Conservation (phyloP, 2,329 filamentous ascomycete species). For the Teratosphaeria destructans region DNA sequence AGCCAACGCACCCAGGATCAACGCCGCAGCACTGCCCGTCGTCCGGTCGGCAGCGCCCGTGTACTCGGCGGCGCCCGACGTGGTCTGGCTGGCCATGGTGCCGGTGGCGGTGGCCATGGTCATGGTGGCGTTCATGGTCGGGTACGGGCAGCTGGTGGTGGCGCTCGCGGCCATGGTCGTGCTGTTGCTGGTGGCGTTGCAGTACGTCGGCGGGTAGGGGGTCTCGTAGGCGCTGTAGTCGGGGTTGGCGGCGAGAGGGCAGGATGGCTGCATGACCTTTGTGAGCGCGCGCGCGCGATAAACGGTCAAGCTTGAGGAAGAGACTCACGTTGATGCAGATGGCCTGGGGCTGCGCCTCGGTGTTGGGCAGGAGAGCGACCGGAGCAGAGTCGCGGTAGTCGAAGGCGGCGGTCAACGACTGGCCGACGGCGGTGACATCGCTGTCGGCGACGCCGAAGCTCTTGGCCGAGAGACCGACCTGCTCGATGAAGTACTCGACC, state of each 20-base stretch:
- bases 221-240: not conserved
- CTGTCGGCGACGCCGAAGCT: slow-evolving; percentile 49
- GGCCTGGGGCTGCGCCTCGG: slow-evolving; percentile 41
- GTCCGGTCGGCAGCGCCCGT: not conserved
- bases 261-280: not conserved
- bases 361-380: slow-evolving; percentile 35
- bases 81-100: not conserved
- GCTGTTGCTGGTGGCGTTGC: not conserved
- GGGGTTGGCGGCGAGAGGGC: not conserved
- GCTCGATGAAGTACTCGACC: slow-evolving; percentile 49
- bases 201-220: not conserved
- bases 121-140: not conserved
- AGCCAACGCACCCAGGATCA: not conserved
- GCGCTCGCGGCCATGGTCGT: not conserved
- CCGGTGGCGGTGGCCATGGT: not conserved
- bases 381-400: slow-evolving; percentile 41
- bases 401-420: slow-evolving; percentile 42
- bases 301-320: not conserved
- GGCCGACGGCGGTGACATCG: slow-evolving; percentile 42
- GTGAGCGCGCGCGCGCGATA: not conserved
- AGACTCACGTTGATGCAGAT: slow-evolving; percentile 41
- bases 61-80: not conserved
- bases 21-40: not conserved
- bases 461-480: slow-evolving; percentile 46
- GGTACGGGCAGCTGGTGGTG: not conserved